Base-by-base conservation (phyloP, 495 filamentous ascomycete genomes). In the Glonium stellatum region DNA sequence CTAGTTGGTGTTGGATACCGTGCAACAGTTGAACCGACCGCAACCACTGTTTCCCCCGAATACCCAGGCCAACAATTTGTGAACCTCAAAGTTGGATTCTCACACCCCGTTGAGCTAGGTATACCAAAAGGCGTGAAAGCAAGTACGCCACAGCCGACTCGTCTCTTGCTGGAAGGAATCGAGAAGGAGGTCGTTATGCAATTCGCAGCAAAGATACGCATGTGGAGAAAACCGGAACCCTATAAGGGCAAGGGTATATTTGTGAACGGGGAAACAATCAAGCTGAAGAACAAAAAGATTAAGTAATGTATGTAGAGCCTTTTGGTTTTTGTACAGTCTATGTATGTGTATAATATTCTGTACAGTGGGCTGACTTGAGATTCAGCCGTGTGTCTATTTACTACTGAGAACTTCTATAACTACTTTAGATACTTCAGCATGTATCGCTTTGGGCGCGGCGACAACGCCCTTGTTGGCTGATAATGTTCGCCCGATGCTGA, bases 211-310 rank as follows among this genome's bases (percentile, higher is more conserved):
- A 79, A 84, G 69, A 92, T 98, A 60, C 77, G 89, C 58, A 81
- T 76, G 69, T 98, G 93, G 93, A 84, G 95, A 73, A 79, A 77
- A 61, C 93, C 93, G 41, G 93, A 98, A 75, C 93, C 95, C 53
- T 98, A 97, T 76, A 98, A 98, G 84, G 93, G 93, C 55, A 97
- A 98, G 84, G 93, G 93, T 69, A 97, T 98, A 63, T 98, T 97
- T 67, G 82, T 97, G 59, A 92, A 96, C 71, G 88, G 89, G 51
- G 92, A 98, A 80, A 97, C 90, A 4, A 96, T 98, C 79, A 92
- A 85, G 81, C 73, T 98, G 72, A 98, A 98, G 70, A 84, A 88
- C 60, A 97, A 95, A 86, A 98, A 97, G 85, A 95, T 97, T 75
- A 96, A 96, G 81, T 98, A 78, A 76, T 66, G 54, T 15, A 18